Conservation (phyloP, 345 rosid species). For the Rhodamnia argentea region DNA sequence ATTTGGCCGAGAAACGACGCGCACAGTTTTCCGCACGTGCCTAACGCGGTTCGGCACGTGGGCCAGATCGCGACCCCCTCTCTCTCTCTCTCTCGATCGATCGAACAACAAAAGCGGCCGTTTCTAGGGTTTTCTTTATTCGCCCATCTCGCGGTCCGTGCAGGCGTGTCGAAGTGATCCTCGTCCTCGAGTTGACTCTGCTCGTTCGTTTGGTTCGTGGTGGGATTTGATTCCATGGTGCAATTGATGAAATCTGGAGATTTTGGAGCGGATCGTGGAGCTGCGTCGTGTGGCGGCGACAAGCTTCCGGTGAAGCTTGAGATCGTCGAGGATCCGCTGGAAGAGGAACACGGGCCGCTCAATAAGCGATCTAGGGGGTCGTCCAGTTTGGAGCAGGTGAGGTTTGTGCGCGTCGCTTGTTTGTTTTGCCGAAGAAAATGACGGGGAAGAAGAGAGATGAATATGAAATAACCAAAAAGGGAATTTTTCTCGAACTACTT, state of each 20-base stretch:
- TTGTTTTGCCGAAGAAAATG: not conserved
- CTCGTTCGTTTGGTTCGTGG: not conserved
- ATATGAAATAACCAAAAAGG: not conserved
- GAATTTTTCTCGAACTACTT: not conserved
- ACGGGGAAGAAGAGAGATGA: not conserved
- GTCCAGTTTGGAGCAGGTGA: constrained; percentile 27
- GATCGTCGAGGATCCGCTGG: constrained; percentile 72
- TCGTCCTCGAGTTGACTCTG: not conserved
- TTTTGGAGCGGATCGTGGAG: constrained; percentile 3
- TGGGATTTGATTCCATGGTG: constrained; percentile 35
- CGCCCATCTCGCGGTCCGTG: not conserved
- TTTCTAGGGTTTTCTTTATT: not conserved
- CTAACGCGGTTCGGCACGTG: not conserved
- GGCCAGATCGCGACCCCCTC: not conserved
- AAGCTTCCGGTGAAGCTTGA: constrained; percentile 77
- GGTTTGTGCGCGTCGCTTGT: not conserved
- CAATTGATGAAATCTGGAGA: constrained; percentile 70
- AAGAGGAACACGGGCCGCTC: constrained; percentile 63
- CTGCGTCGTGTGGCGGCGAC: constrained; percentile 25
- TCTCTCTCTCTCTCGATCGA: not conserved
- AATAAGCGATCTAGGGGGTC: constrained; percentile 62
- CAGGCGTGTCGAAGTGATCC: not conserved
- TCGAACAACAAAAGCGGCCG: not conserved
- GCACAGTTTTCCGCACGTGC: constrained; percentile 1
- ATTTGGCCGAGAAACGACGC: not conserved